Evolutionary conservation across 2,329 filamentous ascomycete genomes (phyloP), one percentile per base, ranked within the genome.

Genomic region (Lecanicillium sp.): DNA sequence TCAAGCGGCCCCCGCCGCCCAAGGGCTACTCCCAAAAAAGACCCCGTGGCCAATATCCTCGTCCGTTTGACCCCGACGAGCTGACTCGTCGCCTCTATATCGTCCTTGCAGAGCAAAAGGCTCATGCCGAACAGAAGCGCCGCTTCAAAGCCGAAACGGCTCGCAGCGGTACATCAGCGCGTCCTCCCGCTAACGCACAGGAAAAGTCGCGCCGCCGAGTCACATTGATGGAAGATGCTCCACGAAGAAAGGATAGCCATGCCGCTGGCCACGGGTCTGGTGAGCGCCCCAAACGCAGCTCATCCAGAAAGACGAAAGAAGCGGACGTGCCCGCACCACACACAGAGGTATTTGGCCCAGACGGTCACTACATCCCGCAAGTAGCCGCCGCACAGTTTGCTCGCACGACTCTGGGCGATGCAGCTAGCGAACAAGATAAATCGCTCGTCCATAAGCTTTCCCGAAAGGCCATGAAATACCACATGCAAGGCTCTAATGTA

Each of bases 321-420:
- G 12, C 30, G 5, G 30, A 33, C 15, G 14, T 15, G 18, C n/a
- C n/a, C n/a, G n/a, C n/a, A n/a, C n/a, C n/a, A n/a, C n/a, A n/a
- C n/a, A 18, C n/a, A 19, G 33, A 20, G 4, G 14, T 17, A 4
- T 20, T 35, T 12, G 33, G 31, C 8, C 16, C 29, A 13, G 29
- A 45, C 37, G 19, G 41, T 27, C 37, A 49, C 27, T 69, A 78
- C 47, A 55, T 76, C 3, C 75, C 75, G 12, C 62, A 64, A 37
- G 63, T 71, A 27, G 75, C 75, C 1, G 73, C 74, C 2, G 51
- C 64, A 11, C 72, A 77, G 41, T 79, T 78, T 48, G 58, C 66
- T 9, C 58, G 64, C 31, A 78, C 75, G 0, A 68, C 73, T 1
- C 74, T 71, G 2, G 58, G 64, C 13, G 64, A 65, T 15, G 11